Base-by-base conservation (phyloP, 2,329 filamentous ascomycete species). In the Beauveria sp. region DNA sequence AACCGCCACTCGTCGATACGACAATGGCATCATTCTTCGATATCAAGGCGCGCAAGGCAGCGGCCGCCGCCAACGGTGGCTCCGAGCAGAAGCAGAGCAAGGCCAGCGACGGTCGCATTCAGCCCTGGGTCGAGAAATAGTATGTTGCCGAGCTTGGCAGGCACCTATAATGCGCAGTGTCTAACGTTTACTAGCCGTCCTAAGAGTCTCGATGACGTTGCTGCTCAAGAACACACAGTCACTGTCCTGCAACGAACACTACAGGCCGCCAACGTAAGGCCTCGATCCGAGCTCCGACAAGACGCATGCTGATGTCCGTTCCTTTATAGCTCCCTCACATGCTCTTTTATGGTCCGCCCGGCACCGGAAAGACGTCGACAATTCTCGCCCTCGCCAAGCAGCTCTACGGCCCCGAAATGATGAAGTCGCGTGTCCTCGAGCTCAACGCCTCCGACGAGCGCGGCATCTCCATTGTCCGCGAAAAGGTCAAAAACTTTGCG, bases 51-150 rank as follows among this genome's bases (percentile, higher is more conserved):
- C 87, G 93, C 42, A 91, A 91, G 71, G 89, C 88, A 60, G 89
- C 87, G 12, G 87, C 89, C 16, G 85, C 88, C 1, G 79, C 84
- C 46, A 88, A 85, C 73, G 82, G 81, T 55, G 73, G 77, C 63
- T 76, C 83, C 22, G 85, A 88, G 50, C 82, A 82, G 59, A 96
- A 93, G 75, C 75, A 80, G 60, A 82, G 87, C 64, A 83, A 82
- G 66, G 67, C 83, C 79, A 63, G 82, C 80, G 70, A 88, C 82
- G 67, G 83, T 84, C 70, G 80, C 87, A 67, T 69, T 9, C 93
- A 97, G 71, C 95, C 95, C 69, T 99, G 95, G 95, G 93, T 98
- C 59, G 95, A 98, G 80, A 98, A 98, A 90, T 98, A 97, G 93
- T 96, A 80, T 65, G 83, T 64, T 43, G 20, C 34, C 62, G 72